Evolutionary conservation across 2,329 filamentous ascomycete species (phyloP), one percentile per base, ranked within the genome.

Genomic region (Fusarium sp.): DNA sequence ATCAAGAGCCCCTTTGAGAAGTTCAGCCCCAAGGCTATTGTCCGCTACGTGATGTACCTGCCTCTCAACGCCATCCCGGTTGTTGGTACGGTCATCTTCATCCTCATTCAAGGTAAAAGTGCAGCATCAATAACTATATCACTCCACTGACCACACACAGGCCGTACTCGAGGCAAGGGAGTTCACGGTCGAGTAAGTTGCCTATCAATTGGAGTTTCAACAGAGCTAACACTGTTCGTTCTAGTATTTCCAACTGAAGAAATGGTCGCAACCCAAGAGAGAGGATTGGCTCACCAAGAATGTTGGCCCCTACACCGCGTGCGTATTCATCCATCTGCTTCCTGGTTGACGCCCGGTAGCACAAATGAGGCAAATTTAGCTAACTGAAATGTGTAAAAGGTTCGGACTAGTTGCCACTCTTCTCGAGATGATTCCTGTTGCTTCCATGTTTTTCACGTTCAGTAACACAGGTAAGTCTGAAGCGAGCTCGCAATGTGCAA

Each of bases 21-120:
- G 70, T 89, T 89, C 75, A 87, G 87, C 34, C 86, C 87, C 34
- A 89, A 86, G 77, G 90, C 92, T 13, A 82, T 98, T 50, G 84
- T 98, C 44, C 87, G 94, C 69, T 96, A 96, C 78, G 80, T 97
- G 72, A 89, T 98, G 84, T 96, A 97, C 80, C 86, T 98, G 47
- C 95, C 96, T 17, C 87, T 98, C 69, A 98, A 98, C 84, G 95
- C 98, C 80, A 95, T 98, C 59, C 96, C 96, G 0, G 88, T 98
- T 1, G 89, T 98, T 24, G 96, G 96, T 11, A 98, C 95, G 0
- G 85, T 91, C 13, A 84, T 95, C 9, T 98, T 97, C 82, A 88
- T 98, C 39, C 81, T 93, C 34, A 81, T 97, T 22, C 94, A 98
- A 82, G 93, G 92, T 82, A 73, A 65, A 22, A 36, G 34, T 26